Base-by-base conservation (phyloP, 1,284 basidiomycete genomes). In the Puccinia novopanici region DNA sequence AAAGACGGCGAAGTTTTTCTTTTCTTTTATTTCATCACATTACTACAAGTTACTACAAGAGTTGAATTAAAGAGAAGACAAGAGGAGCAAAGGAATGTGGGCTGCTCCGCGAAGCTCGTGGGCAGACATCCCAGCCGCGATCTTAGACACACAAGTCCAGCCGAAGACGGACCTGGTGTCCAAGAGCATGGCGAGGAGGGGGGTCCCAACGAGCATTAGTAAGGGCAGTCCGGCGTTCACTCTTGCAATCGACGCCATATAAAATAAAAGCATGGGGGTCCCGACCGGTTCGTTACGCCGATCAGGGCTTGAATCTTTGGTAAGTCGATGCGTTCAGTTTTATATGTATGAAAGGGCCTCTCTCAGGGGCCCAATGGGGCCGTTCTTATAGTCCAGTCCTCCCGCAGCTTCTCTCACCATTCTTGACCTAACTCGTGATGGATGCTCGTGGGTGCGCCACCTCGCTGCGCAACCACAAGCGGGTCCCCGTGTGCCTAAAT, bases 241-340 rank as follows among this genome's bases (percentile, higher is more conserved):
- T 71, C 68, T 71, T 37, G 68, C 68, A 55, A 52, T 71, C 50
- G 68, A 71, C 68, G 68, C 68, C 68, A 71, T 71, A 54, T 71
- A 71, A 71, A 71, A 71, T 71, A 71, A 71, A 71, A 71, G 68
- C 68, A 71, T 71, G 68, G 68, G 50, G 27, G 10, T 67, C 63
- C 63, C 42, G 42, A 67, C 37, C 63, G 63, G 63, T 45, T 67
- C 63, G 63, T 67, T 67, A 67, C 63, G 22, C 42, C 63, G 63
- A 17, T 45, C 63, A 67, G 50, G 50, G 68, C 68, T 71, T 71
- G 40, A 54, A 71, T 71, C 68, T 71, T 71, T 71, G 68, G 68
- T 71, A 71, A 71, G 68, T 71, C 68, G 50, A 71, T 54, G 68
- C 68, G 19, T 71, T 71, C 68, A 71, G 68, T 71, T 71, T 71